Percentiles rank a stretch among this genome's conserved stretches.
phyloP scores from a whole-genome alignment of 257 asterid species.

The Handroanthus guayacan region DNA sequence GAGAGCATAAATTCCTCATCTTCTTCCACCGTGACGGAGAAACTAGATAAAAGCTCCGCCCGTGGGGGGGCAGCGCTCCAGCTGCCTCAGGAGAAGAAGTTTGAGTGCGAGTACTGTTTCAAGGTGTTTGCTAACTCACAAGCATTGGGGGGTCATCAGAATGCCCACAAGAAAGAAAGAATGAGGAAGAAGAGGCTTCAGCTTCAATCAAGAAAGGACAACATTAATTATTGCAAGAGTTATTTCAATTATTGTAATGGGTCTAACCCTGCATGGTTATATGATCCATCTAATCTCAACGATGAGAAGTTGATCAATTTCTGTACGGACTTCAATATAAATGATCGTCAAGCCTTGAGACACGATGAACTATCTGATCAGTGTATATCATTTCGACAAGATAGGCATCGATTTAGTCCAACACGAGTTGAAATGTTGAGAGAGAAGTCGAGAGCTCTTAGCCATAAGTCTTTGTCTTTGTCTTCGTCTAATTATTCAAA shows the following conservation, averaged over 20 bases:
- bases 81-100: constrained; percentile 42
- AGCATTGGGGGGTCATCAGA: constrained; percentile 92
- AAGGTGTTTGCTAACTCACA: constrained; percentile 79
- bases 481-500: constrained; percentile 42
- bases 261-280: constrained; percentile 38
- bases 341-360: constrained; percentile 17
- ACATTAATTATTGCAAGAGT: constrained; percentile 44
- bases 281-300: constrained; percentile 47
- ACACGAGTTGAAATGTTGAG: constrained; percentile 37
- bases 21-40: constrained; percentile 50
- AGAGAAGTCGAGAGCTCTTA: constrained; percentile 30
- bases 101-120: constrained; percentile 67
- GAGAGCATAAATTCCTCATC: constrained; percentile 66
- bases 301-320: constrained; percentile 63
- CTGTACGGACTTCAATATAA: constrained; percentile 25
- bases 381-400: neutral
- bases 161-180: constrained; percentile 87
- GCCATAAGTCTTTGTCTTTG: constrained; percentile 33
- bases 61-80: neutral
- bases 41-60: neutral
- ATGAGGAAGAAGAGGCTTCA: constrained; percentile 62
- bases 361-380: constrained; percentile 19
- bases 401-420: constrained; percentile 43
- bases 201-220: constrained; percentile 66
- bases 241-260: constrained; percentile 21